A percentile compares a stretch with the other conserved stretches of the same genome.
phyloP scores from a whole-genome alignment of 169 alveolate genomes.

The Eimeria tenella region DNA sequence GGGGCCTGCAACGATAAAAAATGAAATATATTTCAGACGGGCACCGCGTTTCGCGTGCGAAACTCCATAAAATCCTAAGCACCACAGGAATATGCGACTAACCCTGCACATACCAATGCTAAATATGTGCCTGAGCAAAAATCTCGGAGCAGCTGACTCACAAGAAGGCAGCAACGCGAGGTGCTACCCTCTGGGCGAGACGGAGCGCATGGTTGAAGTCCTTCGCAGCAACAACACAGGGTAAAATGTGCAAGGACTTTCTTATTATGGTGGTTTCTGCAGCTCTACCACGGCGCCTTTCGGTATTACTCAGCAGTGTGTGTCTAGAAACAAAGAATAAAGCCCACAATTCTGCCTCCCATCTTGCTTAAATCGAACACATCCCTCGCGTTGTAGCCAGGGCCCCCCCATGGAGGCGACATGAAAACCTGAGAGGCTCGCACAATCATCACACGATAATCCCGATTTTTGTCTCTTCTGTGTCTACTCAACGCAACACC shows the following conservation, averaged over 20 bases:
- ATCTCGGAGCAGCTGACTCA: neutral
- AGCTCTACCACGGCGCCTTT: too few species aligned
- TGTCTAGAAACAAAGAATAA: neutral
- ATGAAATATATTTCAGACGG: neutral
- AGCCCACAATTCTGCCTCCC: slow-evolving; percentile 62
- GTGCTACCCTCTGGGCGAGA: slow-evolving; percentile 67
- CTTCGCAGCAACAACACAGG: neutral
- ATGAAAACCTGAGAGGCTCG: slow-evolving; percentile 48
- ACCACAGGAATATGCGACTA: neutral
- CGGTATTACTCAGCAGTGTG: too few species aligned
- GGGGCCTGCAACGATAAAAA: slow-evolving; percentile 42
- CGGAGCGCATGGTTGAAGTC: slow-evolving; percentile 57
- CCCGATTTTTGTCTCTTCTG: too few species aligned
- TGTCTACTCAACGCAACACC: too few species aligned
- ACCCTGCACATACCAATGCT: too few species aligned
- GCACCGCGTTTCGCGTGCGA: neutral
- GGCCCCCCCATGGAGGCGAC: slow-evolving; percentile 80
- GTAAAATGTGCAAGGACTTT: neutral
- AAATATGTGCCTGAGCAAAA: too few species aligned
- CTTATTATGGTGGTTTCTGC: neutral
- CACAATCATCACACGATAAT: too few species aligned
- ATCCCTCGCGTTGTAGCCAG: slow-evolving; percentile 63
- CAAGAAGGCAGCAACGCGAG: slow-evolving; percentile 64
- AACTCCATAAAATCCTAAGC: neutral
- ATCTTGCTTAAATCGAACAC: slow-evolving; percentile 44